Evolutionary conservation across 2,329 filamentous ascomycete genomes (phyloP), one percentile per base, ranked within the genome.

Genomic region (Colletotrichum sp.): DNA sequence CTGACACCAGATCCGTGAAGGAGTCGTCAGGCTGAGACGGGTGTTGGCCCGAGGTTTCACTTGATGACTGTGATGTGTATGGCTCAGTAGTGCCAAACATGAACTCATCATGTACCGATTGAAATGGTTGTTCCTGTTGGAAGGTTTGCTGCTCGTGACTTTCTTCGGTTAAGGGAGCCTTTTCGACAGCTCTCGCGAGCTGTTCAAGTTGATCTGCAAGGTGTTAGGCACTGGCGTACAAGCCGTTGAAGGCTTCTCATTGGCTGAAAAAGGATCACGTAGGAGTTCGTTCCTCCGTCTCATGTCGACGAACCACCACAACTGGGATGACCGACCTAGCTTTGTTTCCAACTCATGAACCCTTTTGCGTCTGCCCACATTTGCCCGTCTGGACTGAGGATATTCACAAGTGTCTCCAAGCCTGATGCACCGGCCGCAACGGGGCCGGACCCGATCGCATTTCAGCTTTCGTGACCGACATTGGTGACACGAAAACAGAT

Each of bases 391-490:
- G 1, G 78, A 72, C 13, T 80, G 76, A 12, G 81, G 81, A 77
- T 83, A 83, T 14, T 78, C 74, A 21, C 82, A 83, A 13, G 74
- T 76, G 2, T 70, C 64, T 2, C 76, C 72, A 1, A 79, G 73
- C 28, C 76, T 77, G 10, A 70, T 60, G 69, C 82, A 83, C 2
- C 82, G 81, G 9, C 75, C 70, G 24, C 82, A 83, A 6, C 36
- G 72, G 4, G 81, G 81, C 36, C 66, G 77, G 1, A 72, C 52
- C n/a, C 81, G 80, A 57, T 83, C 81, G 74, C 82, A 83, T 66
- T 79, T 81, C 16, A 82, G 71, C 67, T 83, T 83, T 36, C 80
- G 78, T 21, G 43, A 68, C 5, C 81, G 79, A 57, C 82, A 83
- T 12, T 79, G 76, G 16, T 74, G 78, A 67, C 82, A 83, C 1